A percentile compares a stretch with the other conserved stretches of the same genome.
These are phyloP conservation scores for Suillus subalutaceus DNA, from an alignment of 768 basidiomycete species.

Conservation along the genomic window DNA sequence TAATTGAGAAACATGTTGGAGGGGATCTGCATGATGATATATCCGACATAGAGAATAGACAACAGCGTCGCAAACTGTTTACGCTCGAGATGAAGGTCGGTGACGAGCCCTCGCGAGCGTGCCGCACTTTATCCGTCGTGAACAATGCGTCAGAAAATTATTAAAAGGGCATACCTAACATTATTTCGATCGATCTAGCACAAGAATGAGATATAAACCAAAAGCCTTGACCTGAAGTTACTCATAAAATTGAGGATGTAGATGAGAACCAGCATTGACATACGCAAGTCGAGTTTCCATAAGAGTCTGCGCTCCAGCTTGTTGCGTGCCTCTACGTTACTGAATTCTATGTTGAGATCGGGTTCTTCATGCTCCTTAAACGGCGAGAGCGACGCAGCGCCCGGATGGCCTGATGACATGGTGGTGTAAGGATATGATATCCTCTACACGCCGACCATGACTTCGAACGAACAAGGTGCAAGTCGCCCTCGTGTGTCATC, in stretches of 20 bases:
- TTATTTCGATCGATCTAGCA: slow-evolving; percentile 70
- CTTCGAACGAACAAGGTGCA: background rate
- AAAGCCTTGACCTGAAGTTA: background rate
- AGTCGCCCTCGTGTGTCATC: no score
- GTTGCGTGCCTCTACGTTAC: slow-evolving; percentile 46
- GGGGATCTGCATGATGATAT: slow-evolving; percentile 45
- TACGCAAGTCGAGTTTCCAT: slow-evolving; percentile 56
- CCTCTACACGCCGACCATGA: no score
- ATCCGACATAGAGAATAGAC: slow-evolving; percentile 68
- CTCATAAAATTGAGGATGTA: slow-evolving; percentile 41
- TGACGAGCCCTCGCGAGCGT: slow-evolving; percentile 61
- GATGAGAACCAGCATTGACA: slow-evolving; percentile 51
- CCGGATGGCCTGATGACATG: slow-evolving; percentile 16
- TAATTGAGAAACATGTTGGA: slow-evolving; percentile 75
- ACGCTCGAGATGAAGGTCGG: slow-evolving; percentile 62
- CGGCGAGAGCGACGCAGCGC: slow-evolving; percentile 2
- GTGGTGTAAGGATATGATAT: background rate
- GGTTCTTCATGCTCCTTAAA: slow-evolving; percentile 15
- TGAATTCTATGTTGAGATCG: slow-evolving; percentile 46
- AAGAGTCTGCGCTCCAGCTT: slow-evolving; percentile 54
- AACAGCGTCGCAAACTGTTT: slow-evolving; percentile 67
- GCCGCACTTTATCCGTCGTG: slow-evolving; percentile 52
- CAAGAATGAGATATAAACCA: background rate
- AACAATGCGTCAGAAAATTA: background rate
- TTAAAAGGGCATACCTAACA: slow-evolving; percentile 47